A percentile compares a stretch with the other conserved stretches of the same genome.
These are phyloP conservation scores for Ophiostoma ips DNA, from an alignment of 2,329 filamentous ascomycete genomes.

Conservation along the genomic window DNA sequence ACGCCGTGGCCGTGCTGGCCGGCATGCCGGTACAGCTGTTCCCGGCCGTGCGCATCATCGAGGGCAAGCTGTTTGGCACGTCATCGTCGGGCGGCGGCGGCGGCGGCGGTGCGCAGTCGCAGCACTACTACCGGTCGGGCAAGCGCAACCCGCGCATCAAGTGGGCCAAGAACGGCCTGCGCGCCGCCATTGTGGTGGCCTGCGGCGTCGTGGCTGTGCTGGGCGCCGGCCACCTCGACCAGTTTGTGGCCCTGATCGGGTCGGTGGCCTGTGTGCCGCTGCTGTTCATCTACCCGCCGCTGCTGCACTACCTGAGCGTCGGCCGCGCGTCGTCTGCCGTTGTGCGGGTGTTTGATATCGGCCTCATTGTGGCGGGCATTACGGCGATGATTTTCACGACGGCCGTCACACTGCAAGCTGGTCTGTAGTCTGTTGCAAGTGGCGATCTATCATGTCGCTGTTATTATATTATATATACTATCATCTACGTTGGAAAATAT, in stretches of 20 bases:
- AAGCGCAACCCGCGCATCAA: conserved; percentile 52
- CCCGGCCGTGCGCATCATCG: conserved; percentile 57
- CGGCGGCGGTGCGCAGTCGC: neutral
- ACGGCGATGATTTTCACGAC: conserved; percentile 59
- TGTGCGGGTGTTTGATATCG: conserved; percentile 34
- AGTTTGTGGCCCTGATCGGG: conserved; percentile 61
- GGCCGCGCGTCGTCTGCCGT: conserved; percentile 35
- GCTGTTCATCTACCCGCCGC: conserved; percentile 65
- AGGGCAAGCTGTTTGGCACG: conserved; percentile 48
- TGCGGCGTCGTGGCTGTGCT: conserved; percentile 48
- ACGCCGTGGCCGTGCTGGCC: conserved; percentile 58
- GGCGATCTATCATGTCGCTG: neutral
- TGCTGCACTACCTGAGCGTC: conserved; percentile 53
- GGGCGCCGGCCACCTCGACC: conserved; percentile 56
- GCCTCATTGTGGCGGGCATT: neutral
- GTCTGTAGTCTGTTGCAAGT: neutral
- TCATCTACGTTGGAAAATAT: neutral
- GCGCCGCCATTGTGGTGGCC: conserved; percentile 39
- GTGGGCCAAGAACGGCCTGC: conserved; percentile 63
- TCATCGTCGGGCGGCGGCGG: no score
- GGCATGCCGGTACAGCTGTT: conserved; percentile 64
- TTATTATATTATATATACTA: neutral
- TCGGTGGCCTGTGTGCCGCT: conserved; percentile 61
- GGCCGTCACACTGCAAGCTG: conserved; percentile 32
- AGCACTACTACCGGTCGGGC: conserved; percentile 36